Evolutionary conservation across 1,139 yeast species (phyloP).

Genomic region (Neolecta irregularis): DNA sequence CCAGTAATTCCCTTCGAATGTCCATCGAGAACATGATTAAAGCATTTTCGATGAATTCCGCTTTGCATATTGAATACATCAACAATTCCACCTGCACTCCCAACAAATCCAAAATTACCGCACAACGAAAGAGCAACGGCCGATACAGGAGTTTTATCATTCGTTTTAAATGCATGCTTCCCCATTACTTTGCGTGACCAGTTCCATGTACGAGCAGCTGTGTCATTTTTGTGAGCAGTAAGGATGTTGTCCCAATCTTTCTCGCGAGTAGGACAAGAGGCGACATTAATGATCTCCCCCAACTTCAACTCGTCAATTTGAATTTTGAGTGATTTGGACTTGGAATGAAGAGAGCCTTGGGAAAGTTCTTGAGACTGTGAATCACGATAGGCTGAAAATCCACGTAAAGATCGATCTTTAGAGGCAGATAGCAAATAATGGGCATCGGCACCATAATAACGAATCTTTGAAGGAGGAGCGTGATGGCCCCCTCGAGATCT

Average conservation of each 20-base stretch:
- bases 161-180: conserved; percentile 48
- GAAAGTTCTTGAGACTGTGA: conserved; percentile 93
- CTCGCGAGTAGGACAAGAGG: conserved; percentile 61
- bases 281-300: conserved; percentile 58
- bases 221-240: conserved; percentile 79
- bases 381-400: conserved; percentile 81
- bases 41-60: conserved; percentile 55
- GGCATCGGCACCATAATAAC: conserved; percentile 64
- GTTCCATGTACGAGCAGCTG: conserved; percentile 85
- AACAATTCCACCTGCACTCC: conserved; percentile 81
- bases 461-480: conserved; percentile 67
- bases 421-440: conserved; percentile 83
- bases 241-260: conserved; percentile 91
- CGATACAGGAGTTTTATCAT: conserved; percentile 70
- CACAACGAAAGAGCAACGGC: conserved; percentile 73
- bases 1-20: conserved; percentile 82
- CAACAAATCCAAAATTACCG: conserved; percentile 89
- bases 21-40: conserved; percentile 14
- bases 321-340: conserved; percentile 38
- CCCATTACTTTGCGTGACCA: conserved; percentile 74
- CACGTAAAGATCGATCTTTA: conserved; percentile 75
- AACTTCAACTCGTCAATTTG: conserved; percentile 43
- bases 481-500: conserved; percentile 96
- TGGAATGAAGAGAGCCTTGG: conserved; percentile 40
- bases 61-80: conserved; percentile 84